Conservation (phyloP, 768 basidiomycete species). For the Xerocomellus dryophilus region DNA sequence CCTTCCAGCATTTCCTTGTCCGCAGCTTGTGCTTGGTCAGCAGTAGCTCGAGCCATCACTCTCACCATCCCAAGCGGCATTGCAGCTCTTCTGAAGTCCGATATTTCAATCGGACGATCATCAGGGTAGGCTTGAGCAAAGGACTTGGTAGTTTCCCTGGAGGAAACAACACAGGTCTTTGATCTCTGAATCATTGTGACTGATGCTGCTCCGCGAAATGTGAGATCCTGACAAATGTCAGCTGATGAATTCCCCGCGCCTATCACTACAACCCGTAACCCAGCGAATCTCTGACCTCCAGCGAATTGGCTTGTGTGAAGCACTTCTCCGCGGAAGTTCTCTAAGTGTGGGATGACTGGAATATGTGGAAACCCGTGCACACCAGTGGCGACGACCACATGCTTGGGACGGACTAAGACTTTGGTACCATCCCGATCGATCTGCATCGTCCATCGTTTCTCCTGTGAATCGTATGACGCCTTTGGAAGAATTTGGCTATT, state of each 20-base stretch:
- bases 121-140: not conserved
- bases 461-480: not conserved
- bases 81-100: slow-evolving; percentile 3
- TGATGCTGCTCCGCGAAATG: slow-evolving; percentile 2
- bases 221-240: slow-evolving; percentile 7
- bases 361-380: not conserved
- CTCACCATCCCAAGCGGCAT: slow-evolving; percentile 1
- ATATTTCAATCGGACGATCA: slow-evolving; percentile 1
- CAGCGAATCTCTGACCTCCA: slow-evolving; percentile 26
- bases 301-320: slow-evolving; percentile 5
- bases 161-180: slow-evolving; percentile 3
- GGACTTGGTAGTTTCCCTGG: not conserved
- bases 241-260: not conserved
- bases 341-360: not conserved
- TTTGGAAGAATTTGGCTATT: slow-evolving; percentile 4
- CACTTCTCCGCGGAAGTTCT: slow-evolving; percentile 3
- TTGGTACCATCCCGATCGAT: not conserved
- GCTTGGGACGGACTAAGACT: not conserved
- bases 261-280: slow-evolving; percentile 20
- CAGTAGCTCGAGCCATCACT: not conserved
- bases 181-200: slow-evolving; percentile 4
- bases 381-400: slow-evolving; percentile 4
- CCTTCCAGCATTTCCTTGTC: slow-evolving; percentile 5
- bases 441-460: slow-evolving; percentile 3
- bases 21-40: not conserved